Evolutionary conservation across 805 yeast genomes (phyloP), one percentile per base, ranked within the genome.

Genomic region (Torulaspora maleeae): DNA sequence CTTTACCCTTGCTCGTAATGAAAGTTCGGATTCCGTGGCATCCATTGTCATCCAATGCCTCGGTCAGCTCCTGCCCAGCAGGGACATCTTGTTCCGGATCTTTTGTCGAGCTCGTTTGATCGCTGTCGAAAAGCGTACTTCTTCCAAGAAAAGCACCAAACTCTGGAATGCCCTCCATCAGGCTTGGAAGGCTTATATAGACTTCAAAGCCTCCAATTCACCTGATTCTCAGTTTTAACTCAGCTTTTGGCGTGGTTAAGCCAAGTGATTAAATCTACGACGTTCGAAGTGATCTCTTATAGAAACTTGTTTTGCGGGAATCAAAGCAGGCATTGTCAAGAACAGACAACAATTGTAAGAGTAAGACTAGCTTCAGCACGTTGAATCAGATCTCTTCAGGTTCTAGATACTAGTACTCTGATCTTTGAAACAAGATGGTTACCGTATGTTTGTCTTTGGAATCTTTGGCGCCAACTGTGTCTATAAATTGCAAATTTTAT

Each of bases 361-460:
- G 27, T 19, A 13, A 16, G 15, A 19, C 11, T 29, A 37, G 7
- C 16, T 9, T 29, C 27, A 28, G 27, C 8, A 11, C 3, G 3
- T 11, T 13, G 19, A 32, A 27, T 30, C 29, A 16, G 19, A 15
- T 33, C 28, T 36, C 27, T 22, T 13, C 17, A 39, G 22, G 28
- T 16, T 25, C 35, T 32, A 5, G 29, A 19, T 28, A 27, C 29
- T 12, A 20, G 15, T 25, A 25, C 12, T 25, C 33, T 24, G 27
- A 34, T 15, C 16, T 24, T 28, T 36, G 11, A 27, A 29, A 19
- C 35, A 47, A 13, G 22, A 52, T 52, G 55, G 55, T 45, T 43
- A 49, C 53, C 42, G 55, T 52, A 52, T 52, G 55, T 38, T 42
- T 22, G n/a, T 16, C 11, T 38, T 20, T 38, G 13, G 11, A 15